A percentile compares a stretch with the other conserved stretches of the same genome.
These are phyloP conservation scores for Jamesozyma gamospora DNA, from an alignment of 805 yeast genomes.

Conservation along the genomic window DNA sequence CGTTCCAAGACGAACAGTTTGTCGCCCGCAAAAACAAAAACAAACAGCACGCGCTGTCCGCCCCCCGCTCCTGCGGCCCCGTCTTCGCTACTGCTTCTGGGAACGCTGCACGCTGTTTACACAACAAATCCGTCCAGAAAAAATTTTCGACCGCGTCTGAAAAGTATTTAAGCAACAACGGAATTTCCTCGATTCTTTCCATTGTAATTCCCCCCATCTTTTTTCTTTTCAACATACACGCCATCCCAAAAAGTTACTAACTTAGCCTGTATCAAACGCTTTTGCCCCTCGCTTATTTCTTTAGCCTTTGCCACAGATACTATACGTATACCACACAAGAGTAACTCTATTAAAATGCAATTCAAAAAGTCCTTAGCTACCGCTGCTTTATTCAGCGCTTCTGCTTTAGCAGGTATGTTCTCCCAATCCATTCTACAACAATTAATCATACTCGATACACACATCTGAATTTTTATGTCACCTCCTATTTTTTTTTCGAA, in stretches of 20 bases:
- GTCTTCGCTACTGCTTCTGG: not conserved
- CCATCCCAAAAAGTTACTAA: too few relatives aligned
- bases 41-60: not conserved
- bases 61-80: not conserved
- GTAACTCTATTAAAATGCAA: constrained; percentile 36
- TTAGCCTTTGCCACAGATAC: too few relatives aligned
- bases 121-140: not conserved
- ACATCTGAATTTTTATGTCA: too few relatives aligned
- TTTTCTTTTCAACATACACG: too few relatives aligned
- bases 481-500: not conserved
- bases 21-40: not conserved
- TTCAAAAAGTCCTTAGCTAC: constrained; percentile 38
- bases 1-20: too few relatives aligned
- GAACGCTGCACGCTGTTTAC: not conserved
- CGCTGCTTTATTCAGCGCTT: constrained; percentile 40
- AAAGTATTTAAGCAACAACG: not conserved
- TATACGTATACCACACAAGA: not conserved
- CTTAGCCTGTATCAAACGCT: too few relatives aligned
- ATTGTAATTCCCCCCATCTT: too few relatives aligned
- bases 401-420: constrained; percentile 31
- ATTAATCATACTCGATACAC: too few relatives aligned
- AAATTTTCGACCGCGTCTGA: too few relatives aligned
- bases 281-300: too few relatives aligned
- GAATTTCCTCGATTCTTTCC: too few relatives aligned
- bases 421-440: too few relatives aligned